Percentiles rank a stretch among this genome's conserved stretches.
Conservation (phyloP, 148 eudicot genomes). For the Tetragonia tetragonoides region DNA sequence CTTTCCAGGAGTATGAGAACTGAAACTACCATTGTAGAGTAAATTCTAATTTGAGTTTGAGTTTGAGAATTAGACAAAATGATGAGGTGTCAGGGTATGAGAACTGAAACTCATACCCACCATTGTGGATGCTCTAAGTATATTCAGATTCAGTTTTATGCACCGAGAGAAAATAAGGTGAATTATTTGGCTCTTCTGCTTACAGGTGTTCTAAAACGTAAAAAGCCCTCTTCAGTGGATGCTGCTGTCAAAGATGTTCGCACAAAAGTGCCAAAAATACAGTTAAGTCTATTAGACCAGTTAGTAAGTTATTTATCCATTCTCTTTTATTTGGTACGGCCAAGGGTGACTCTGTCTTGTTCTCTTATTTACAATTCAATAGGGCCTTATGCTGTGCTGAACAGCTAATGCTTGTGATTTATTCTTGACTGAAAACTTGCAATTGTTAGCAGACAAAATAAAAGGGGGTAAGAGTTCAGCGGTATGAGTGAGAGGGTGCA, state of each 20-base stretch:
- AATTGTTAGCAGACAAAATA: not conserved
- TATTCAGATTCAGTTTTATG: not conserved
- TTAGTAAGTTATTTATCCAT: not conserved
- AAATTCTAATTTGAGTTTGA: too few relatives aligned
- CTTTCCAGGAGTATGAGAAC: too few relatives aligned
- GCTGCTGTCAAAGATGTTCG: conserved; percentile 48
- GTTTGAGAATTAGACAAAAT: too few relatives aligned
- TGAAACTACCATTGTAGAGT: too few relatives aligned
- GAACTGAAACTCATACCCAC: too few relatives aligned
- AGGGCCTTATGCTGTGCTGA: not conserved
- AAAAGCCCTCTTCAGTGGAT: conserved; percentile 57
- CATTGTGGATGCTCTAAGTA: too few relatives aligned
- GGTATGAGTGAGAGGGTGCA: not conserved
- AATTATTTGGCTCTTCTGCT: not conserved
- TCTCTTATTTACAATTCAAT: not conserved
- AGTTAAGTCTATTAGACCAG: conserved; percentile 46
- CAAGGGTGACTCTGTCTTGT: not conserved
- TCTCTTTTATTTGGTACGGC: not conserved
- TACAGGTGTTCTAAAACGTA: conserved; percentile 75
- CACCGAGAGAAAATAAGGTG: not conserved
- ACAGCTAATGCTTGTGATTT: not conserved
- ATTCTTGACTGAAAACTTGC: not conserved
- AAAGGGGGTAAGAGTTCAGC: not conserved
- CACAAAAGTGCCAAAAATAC: conserved; percentile 46
- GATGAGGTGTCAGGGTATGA: too few relatives aligned